Conservation (phyloP, 305 asterid species). For the Fraxinus sp. region DNA sequence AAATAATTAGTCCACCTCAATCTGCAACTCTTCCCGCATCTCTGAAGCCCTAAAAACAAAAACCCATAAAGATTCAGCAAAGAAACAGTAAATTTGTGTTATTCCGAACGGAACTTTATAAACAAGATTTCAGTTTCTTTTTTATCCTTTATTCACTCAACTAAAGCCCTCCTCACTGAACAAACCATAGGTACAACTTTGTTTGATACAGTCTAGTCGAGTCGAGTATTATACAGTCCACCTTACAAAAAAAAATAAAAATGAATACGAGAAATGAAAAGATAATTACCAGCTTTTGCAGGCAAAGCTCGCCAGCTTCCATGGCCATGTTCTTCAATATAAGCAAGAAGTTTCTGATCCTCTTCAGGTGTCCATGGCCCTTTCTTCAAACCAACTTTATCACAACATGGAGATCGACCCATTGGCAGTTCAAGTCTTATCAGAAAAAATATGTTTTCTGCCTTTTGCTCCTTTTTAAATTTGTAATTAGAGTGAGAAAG, state of each 20-base stretch:
- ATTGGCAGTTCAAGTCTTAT: constrained; percentile 29
- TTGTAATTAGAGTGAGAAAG: constrained; percentile 6
- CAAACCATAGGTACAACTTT: not conserved
- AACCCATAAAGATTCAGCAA: not conserved
- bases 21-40: constrained; percentile 94
- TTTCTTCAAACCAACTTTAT: constrained; percentile 74
- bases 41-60: constrained; percentile 55
- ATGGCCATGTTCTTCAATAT: constrained; percentile 82
- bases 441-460: constrained; percentile 6
- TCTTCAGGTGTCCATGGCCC: constrained; percentile 98
- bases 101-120: not conserved
- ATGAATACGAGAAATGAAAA: not conserved
- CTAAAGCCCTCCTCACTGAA: not conserved
- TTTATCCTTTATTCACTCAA: not conserved
- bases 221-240: not conserved
- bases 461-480: constrained; percentile 16
- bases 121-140: not conserved
- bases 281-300: constrained; percentile 60
- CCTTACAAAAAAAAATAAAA: not conserved
- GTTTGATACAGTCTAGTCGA: not conserved
- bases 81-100: not conserved
- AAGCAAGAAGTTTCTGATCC: constrained; percentile 83
- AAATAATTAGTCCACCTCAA: constrained; percentile 85
- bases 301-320: constrained; percentile 98
- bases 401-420: constrained; percentile 96